These are phyloP conservation scores for Erodium trifolium DNA, from an alignment of 441 rosid species.

Conservation along the genomic window DNA sequence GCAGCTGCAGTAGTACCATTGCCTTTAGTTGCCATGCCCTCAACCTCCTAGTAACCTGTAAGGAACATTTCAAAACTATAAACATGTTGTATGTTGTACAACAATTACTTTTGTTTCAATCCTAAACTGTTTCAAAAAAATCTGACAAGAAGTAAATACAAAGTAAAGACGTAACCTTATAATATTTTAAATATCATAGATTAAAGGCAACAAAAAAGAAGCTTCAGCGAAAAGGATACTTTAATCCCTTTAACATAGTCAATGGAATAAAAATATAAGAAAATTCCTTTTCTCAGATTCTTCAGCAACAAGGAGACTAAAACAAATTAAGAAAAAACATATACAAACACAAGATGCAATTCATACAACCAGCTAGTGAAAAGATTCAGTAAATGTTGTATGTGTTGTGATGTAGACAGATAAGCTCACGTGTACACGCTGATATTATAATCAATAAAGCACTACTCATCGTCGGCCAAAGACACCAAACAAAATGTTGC, in stretches of 20 bases:
- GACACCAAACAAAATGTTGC: too few species aligned
- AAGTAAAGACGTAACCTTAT: not conserved
- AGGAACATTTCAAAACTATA: not conserved
- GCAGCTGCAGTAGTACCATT: constrained; percentile 24
- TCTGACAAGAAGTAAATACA: not conserved
- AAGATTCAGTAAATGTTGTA: not conserved
- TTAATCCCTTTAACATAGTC: not conserved
- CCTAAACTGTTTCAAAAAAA: not conserved
- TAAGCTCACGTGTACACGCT: not conserved
- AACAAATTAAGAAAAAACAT: not conserved
- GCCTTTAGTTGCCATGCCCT: constrained; percentile 42
- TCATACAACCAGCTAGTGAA: not conserved
- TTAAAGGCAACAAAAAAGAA: not conserved
- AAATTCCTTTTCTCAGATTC: not conserved
- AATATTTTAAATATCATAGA: not conserved
- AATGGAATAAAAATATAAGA: not conserved
- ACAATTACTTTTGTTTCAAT: not conserved
- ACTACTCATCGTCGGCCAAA: not conserved
- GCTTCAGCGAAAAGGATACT: not conserved
- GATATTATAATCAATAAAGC: not conserved
- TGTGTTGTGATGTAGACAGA: not conserved
- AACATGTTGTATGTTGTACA: not conserved
- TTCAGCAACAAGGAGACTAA: not conserved
- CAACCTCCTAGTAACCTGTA: constrained; percentile 16
- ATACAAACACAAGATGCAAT: not conserved